phyloP scores from a whole-genome alignment of 164 flowering plant genomes.

The Nymphaea colorata region DNA sequence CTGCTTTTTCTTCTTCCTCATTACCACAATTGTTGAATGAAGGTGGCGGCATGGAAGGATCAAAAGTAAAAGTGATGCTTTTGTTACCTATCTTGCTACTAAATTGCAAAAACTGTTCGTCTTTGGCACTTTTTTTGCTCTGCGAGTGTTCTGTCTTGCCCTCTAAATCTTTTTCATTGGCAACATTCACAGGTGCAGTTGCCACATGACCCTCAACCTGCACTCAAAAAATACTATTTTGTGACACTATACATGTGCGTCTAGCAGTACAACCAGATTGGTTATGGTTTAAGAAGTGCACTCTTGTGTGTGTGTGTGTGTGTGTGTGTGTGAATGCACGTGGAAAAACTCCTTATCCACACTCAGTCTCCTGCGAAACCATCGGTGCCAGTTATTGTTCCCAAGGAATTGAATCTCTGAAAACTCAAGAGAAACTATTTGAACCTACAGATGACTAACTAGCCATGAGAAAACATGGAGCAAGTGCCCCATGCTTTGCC shows the following conservation, averaged over 20 bases:
- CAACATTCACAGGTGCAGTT: constrained; percentile 5
- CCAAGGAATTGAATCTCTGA: too few relatives aligned
- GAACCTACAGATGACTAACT: too few relatives aligned
- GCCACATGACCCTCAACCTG: constrained; percentile 23
- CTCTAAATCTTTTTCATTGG: constrained; percentile 6
- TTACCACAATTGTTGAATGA: constrained; percentile 7
- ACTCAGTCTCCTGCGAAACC: neutral
- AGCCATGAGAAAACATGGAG: too few relatives aligned
- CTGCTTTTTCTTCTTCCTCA: constrained; percentile 11
- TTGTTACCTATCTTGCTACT: constrained; percentile 26
- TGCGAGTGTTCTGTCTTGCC: neutral
- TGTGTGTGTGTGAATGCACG: neutral
- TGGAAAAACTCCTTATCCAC: neutral
- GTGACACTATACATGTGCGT: too few relatives aligned
- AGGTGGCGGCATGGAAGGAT: constrained; percentile 19
- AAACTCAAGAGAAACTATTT: too few relatives aligned
- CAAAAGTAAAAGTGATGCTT: constrained; percentile 31
- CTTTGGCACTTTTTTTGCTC: constrained; percentile 3
- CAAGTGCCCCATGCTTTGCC: too few relatives aligned
- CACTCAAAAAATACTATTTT: neutral
- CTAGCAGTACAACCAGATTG: too few relatives aligned
- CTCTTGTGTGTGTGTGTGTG: neutral
- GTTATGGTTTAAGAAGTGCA: too few relatives aligned
- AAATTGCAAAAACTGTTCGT: constrained; percentile 8
- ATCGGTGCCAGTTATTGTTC: too few relatives aligned